phyloP scores from a whole-genome alignment of 2,329 filamentous ascomycete genomes.

The Madurella mycetomatis region DNA sequence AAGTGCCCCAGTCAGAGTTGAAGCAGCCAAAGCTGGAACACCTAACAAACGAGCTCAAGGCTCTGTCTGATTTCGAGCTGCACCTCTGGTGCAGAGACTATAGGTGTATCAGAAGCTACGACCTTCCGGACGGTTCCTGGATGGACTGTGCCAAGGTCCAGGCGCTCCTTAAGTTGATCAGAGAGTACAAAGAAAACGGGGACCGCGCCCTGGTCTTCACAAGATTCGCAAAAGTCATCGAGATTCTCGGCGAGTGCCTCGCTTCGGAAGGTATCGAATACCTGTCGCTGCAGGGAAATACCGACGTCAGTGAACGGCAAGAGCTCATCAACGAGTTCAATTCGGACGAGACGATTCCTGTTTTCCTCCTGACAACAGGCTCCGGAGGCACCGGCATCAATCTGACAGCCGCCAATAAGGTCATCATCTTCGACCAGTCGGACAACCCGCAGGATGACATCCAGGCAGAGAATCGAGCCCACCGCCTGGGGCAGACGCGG shows the following conservation, averaged over 20 bases:
- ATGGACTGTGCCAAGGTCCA: constrained; percentile 76
- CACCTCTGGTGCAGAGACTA: constrained; percentile 62
- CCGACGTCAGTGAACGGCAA: constrained; percentile 77
- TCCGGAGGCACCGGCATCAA: constrained; percentile 98
- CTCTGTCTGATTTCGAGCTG: constrained; percentile 61
- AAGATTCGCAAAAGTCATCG: constrained; percentile 86
- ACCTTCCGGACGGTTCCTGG: constrained; percentile 50
- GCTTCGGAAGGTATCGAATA: constrained; percentile 68
- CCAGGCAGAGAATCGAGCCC: constrained; percentile 96
- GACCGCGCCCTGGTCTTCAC: constrained; percentile 89
- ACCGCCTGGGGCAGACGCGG: constrained; percentile 85
- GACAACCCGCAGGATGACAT: constrained; percentile 98
- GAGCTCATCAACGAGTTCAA: constrained; percentile 85
- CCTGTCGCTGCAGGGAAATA: constrained; percentile 81
- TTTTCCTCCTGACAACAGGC: constrained; percentile 89
- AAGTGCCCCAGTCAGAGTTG: constrained; percentile 54
- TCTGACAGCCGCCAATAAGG: constrained; percentile 90
- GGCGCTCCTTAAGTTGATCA: constrained; percentile 70
- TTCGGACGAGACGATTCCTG: constrained; percentile 68
- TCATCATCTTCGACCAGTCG: constrained; percentile 94
- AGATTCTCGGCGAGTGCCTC: constrained; percentile 82
- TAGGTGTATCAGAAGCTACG: constrained; percentile 48
- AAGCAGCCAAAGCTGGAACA: constrained; percentile 49
- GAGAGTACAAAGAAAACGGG: constrained; percentile 69
- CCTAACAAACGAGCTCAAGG: constrained; percentile 52